These are phyloP conservation scores for Coemansia sp. DNA, from an alignment of 371 early-diverging fungal genomes.

Conservation along the genomic window DNA sequence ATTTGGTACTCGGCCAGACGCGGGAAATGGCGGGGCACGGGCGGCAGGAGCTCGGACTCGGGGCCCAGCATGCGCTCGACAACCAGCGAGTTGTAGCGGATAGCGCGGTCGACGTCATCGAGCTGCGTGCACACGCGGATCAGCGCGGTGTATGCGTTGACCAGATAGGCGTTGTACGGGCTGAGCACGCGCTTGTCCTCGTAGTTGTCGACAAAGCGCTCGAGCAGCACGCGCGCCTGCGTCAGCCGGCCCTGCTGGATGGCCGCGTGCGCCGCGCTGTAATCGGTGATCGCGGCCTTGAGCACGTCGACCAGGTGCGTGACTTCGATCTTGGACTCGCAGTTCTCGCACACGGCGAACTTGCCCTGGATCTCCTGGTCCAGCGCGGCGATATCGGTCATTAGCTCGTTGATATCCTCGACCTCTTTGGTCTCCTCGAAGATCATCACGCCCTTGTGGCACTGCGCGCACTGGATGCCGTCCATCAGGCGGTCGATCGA, in stretches of 20 bases:
- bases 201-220: constrained; percentile 41
- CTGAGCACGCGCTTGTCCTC: constrained; percentile 48
- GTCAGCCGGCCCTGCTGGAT: constrained; percentile 35
- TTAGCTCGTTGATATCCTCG: constrained; percentile 56
- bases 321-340: constrained; percentile 49
- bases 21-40: constrained; percentile 59
- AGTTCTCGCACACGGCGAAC: constrained; percentile 51
- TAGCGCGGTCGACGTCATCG: constrained; percentile 57
- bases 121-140: constrained; percentile 57
- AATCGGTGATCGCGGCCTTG: constrained; percentile 50
- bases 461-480: constrained; percentile 62
- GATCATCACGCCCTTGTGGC: constrained; percentile 65
- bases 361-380: constrained; percentile 52
- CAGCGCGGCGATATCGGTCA: constrained; percentile 42
- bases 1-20: constrained; percentile 63
- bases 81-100: constrained; percentile 57
- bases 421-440: constrained; percentile 55
- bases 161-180: constrained; percentile 50
- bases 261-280: constrained; percentile 40
- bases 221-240: constrained; percentile 35
- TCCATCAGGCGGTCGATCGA: constrained; percentile 69
- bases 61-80: constrained; percentile 51
- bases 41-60: constrained; percentile 9
- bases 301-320: constrained; percentile 52
- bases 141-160: constrained; percentile 61